Percentiles rank a stretch among this genome's conserved stretches.
Evolutionary conservation across 495 filamentous ascomycete genomes (phyloP).

Genomic region (Penicillium arizonense): DNA sequence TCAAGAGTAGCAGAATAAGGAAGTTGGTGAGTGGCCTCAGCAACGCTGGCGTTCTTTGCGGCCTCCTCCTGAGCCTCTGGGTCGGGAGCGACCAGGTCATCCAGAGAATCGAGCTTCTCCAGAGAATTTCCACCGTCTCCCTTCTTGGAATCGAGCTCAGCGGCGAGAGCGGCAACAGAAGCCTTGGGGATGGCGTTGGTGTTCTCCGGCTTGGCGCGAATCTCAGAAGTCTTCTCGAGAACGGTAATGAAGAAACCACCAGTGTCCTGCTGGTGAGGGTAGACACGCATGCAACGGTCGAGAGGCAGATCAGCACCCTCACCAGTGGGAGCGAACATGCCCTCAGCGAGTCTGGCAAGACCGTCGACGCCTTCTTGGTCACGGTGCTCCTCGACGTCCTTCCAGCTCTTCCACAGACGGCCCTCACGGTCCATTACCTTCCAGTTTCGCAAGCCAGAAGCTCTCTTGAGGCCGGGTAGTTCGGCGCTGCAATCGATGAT

Average conservation of each 20-base stretch:
- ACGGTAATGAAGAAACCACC: conserved; percentile 97
- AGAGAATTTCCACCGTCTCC: conserved; percentile 37
- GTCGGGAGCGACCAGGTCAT: conserved; percentile 42
- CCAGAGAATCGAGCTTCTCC: conserved; percentile 51
- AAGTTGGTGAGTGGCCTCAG: conserved; percentile 39
- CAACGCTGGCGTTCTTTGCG: conserved; percentile 45
- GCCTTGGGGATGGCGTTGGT: conserved; percentile 54
- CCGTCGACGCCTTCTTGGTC: conserved; percentile 55
- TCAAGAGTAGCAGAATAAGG: conserved; percentile 38
- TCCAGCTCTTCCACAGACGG: conserved; percentile 71
- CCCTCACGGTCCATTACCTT: conserved; percentile 83
- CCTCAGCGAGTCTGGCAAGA: conserved; percentile 62
- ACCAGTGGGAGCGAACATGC: conserved; percentile 77
- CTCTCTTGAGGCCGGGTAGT: conserved; percentile 73
- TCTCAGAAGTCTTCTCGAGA: conserved; percentile 85
- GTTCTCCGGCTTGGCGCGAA: conserved; percentile 78
- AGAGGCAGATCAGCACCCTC: conserved; percentile 64
- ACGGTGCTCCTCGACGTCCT: conserved; percentile 68
- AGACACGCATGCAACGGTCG: conserved; percentile 87
- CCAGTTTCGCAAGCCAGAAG: conserved; percentile 72
- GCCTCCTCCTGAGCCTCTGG: conserved; percentile 31
- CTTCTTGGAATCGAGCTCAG: conserved; percentile 51
- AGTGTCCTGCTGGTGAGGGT: conserved; percentile 93
- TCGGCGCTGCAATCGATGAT: conserved; percentile 78
- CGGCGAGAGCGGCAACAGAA: conserved; percentile 52